These are phyloP conservation scores for Calonectria naviculata DNA, from an alignment of 2,329 filamentous ascomycete species.

Conservation along the genomic window DNA sequence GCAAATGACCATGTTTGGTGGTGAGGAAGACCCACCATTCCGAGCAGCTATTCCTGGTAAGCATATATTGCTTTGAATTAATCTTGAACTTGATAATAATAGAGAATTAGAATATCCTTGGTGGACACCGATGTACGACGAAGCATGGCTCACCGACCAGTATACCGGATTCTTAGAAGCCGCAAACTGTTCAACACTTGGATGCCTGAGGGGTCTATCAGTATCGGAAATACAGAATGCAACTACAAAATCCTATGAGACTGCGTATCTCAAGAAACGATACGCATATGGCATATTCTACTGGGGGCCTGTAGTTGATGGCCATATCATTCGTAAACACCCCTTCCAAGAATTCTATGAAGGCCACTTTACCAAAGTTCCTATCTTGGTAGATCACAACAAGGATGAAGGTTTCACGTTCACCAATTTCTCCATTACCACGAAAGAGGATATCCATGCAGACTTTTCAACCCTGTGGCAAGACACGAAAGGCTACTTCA, in stretches of 20 bases:
- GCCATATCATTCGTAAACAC: background rate
- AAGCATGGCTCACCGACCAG: background rate
- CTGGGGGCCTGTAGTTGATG: background rate
- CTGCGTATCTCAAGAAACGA: background rate
- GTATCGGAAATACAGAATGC: background rate
- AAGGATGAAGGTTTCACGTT: background rate
- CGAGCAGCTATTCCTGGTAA: background rate
- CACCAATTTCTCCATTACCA: background rate
- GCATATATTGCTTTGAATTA: no score
- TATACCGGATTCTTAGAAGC: background rate
- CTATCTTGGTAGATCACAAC: background rate
- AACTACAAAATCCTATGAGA: background rate
- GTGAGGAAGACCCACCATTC: background rate
- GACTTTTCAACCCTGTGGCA: background rate
- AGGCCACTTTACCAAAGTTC: background rate
- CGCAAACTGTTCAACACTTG: background rate
- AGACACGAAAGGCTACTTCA: background rate
- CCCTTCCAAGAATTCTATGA: background rate
- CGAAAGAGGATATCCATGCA: background rate
- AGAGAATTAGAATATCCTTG: background rate
- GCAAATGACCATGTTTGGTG: conserved; percentile 1
- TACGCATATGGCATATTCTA: background rate
- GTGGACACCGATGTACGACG: background rate
- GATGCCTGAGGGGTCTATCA: background rate
- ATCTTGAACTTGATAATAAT: background rate